Base-by-base conservation (phyloP, 805 yeast species). In the Tetrapisispora fleetii region DNA sequence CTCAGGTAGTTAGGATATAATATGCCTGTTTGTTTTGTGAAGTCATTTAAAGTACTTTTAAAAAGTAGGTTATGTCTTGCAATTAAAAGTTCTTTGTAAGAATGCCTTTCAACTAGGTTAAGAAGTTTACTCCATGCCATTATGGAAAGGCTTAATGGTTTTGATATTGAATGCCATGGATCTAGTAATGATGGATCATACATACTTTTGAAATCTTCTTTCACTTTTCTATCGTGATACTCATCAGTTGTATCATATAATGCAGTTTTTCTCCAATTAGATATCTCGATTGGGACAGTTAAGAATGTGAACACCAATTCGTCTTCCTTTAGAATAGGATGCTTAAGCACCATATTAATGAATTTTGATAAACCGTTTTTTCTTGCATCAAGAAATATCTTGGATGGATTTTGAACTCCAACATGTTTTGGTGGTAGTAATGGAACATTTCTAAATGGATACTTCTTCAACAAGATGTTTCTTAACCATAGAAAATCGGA, bases 401-500 rank as follows among this genome's bases (percentile, higher is more conserved):
- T 76, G 64, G 89, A 97, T 16, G 83, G 78, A 22, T 76, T 73
- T 43, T 62, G 67, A 18, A 87, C 72, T 48, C 82, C 85, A 59
- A 89, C 85, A 50, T 65, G 65, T 53, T 74, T 74, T 14, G 78
- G 78, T 17, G 79, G 99, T 51, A 91, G 69, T 45, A 88, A 86
- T 0, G 99, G 98, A 42, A 93, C 75, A 45, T 85, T 67, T 57
- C 99, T 76, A 63, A 87, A 91, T 3, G 98, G 95, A 61, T 85
- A 90, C 58, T 81, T 83, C 53, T 80, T 79, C 52, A 85, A 64
- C 27, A 93, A 66, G 28, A 78, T 79, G 46, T 88, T 95, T 50
- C 81, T 75, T 10, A 91, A 70, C 90, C 97, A 90, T n/a, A 79
- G 83, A 67, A 93, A 93, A 67, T 93, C 99, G 37, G 95, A 84